phyloP scores from a whole-genome alignment of 2,329 filamentous ascomycete species.

The Colletotrichum siamense region DNA sequence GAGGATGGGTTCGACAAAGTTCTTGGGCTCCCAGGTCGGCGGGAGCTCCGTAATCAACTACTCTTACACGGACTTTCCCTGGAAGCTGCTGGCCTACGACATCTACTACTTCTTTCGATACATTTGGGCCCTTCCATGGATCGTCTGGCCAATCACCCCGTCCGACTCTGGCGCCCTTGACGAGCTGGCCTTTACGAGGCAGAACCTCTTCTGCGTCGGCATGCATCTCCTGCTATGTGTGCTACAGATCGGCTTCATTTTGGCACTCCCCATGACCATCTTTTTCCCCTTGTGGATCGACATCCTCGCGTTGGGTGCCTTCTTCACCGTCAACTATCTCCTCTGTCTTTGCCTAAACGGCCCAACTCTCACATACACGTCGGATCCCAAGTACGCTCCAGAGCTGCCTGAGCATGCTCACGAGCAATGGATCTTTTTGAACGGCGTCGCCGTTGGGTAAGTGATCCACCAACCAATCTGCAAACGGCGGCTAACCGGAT shows the following conservation, averaged over 20 bases:
- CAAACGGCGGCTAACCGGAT: neutral
- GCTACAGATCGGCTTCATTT: conserved; percentile 65
- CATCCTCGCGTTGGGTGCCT: conserved; percentile 41
- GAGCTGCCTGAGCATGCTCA: conserved; percentile 55
- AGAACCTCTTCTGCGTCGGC: conserved; percentile 62
- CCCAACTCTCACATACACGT: conserved; percentile 51
- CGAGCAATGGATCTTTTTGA: conserved; percentile 81
- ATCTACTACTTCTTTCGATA: conserved; percentile 61
- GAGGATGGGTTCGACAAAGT: conserved; percentile 44
- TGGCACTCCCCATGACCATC: conserved; percentile 58
- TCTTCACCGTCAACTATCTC: conserved; percentile 54
- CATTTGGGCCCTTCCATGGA: conserved; percentile 61
- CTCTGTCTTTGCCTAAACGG: conserved; percentile 62
- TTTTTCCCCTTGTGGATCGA: conserved; percentile 57
- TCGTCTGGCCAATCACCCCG: conserved; percentile 64
- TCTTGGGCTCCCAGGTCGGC: conserved; percentile 65
- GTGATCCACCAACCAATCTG: conserved; percentile 27
- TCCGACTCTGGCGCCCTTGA: conserved; percentile 60
- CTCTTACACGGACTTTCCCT: conserved; percentile 63
- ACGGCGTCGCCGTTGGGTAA: conserved; percentile 71
- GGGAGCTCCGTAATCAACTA: conserved; percentile 64
- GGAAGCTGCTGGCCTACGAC: conserved; percentile 56
- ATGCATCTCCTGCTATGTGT: conserved; percentile 65
- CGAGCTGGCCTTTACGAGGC: conserved; percentile 65
- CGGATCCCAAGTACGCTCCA: conserved; percentile 58